Evolutionary conservation across 2,329 filamentous ascomycete species (phyloP).

Genomic region (Bipolaris zeicola): DNA sequence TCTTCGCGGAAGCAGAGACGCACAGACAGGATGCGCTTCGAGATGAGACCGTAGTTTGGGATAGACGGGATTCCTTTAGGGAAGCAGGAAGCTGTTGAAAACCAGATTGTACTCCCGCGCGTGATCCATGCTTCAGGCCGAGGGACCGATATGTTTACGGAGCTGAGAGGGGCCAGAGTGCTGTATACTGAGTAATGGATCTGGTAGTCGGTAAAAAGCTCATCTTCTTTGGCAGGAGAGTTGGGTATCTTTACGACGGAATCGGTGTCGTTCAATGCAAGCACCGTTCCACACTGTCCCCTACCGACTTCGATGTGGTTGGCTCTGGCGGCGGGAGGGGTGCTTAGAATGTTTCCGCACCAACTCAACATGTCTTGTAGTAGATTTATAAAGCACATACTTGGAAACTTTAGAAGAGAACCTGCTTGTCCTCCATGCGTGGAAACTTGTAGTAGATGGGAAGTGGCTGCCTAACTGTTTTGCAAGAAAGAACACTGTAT

Average conservation of each 20-base stretch:
- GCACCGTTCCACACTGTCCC: conserved; percentile 6
- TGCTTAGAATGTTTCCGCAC: too few species aligned
- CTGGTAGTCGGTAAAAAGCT: conserved; percentile 1
- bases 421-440: too few species aligned
- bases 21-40: conserved; percentile 46
- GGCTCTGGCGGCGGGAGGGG: too few species aligned
- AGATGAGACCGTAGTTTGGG: not conserved
- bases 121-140: not conserved
- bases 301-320: too few species aligned
- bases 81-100: not conserved
- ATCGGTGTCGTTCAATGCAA: conserved; percentile 1
- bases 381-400: too few species aligned
- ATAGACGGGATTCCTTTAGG: not conserved
- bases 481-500: too few species aligned
- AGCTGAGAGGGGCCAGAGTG: not conserved
- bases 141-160: not conserved
- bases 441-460: too few species aligned
- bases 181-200: not conserved
- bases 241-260: conserved; percentile 11
- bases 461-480: too few species aligned
- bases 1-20: conserved; percentile 26
- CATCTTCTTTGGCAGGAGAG: not conserved
- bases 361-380: too few species aligned
- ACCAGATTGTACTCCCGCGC: not conserved
- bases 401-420: too few species aligned